Conservation (phyloP, 129 eudicot genomes). For the Helichrysum umbraculigerum region DNA sequence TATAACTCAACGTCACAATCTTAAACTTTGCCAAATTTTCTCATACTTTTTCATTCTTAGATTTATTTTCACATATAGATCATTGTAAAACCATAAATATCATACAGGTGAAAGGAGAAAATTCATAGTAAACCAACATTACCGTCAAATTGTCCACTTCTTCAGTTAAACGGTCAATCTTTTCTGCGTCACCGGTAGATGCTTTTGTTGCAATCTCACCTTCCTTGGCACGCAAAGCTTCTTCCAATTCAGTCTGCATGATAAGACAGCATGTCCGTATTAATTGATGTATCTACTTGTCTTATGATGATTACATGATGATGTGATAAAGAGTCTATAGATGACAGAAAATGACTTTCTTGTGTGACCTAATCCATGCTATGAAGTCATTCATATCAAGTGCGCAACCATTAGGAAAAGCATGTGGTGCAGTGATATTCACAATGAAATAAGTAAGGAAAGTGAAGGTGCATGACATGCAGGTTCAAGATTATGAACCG, state of each 20-base stretch:
- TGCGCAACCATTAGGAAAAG: constrained; percentile 5
- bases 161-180: constrained; percentile 59
- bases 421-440: not conserved
- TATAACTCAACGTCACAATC: not conserved
- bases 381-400: constrained; percentile 11
- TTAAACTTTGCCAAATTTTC: not conserved
- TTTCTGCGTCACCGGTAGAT: constrained; percentile 40
- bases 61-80: not conserved
- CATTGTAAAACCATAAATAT: constrained; percentile 9
- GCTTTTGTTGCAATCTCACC: constrained; percentile 64
- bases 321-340: constrained; percentile 19
- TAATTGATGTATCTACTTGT: constrained; percentile 16
- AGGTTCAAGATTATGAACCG: not conserved
- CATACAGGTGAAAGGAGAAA: not conserved
- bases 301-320: constrained; percentile 13
- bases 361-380: constrained; percentile 6
- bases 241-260: constrained; percentile 75
- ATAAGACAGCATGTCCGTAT: constrained; percentile 24
- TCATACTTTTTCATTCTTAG: not conserved
- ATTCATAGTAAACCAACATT: constrained; percentile 25
- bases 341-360: constrained; percentile 12
- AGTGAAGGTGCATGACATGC: not conserved
- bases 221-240: constrained; percentile 61
- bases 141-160: constrained; percentile 84
- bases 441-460: not conserved